phyloP scores from a whole-genome alignment of 2,329 filamentous ascomycete species.

The Pyrenophora teres region DNA sequence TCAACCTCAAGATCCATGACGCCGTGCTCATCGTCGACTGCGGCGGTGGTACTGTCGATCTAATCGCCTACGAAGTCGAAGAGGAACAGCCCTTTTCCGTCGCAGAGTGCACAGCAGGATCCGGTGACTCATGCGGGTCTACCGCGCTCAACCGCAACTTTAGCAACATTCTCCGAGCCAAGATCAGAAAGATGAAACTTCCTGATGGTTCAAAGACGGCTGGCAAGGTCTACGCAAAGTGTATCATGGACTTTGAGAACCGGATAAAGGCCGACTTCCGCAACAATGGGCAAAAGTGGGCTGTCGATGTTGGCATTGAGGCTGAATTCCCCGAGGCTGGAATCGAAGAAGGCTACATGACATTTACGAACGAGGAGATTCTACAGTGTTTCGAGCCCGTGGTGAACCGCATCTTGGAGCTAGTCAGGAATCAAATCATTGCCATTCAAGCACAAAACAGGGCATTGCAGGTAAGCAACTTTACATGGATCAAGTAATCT shows the following conservation, averaged over 20 bases:
- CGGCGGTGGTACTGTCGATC: constrained; percentile 95
- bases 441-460: constrained; percentile 98
- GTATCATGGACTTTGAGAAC: constrained; percentile 99
- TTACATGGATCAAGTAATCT: neutral
- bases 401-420: constrained; percentile 92
- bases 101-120: constrained; percentile 94
- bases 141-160: constrained; percentile 98
- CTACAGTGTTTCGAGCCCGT: constrained; percentile 98
- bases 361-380: constrained; percentile 98
- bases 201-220: constrained; percentile 96
- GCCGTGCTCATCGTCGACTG: constrained; percentile 98
- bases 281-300: constrained; percentile 99
- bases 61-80: constrained; percentile 98
- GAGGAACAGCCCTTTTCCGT: constrained; percentile 97
- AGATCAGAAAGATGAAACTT: constrained; percentile 99
- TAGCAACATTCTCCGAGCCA: constrained; percentile 94
- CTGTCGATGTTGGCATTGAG: constrained; percentile 97
- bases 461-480: constrained; percentile 70
- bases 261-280: constrained; percentile 99
- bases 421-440: constrained; percentile 97
- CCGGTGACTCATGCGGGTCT: constrained; percentile 97
- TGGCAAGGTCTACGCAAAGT: constrained; percentile 98
- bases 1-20: constrained; percentile 97
- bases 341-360: constrained; percentile 99
- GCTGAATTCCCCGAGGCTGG: constrained; percentile 96